phyloP scores from a whole-genome alignment of 441 rosid species.

The Bruguiera hainesii region DNA sequence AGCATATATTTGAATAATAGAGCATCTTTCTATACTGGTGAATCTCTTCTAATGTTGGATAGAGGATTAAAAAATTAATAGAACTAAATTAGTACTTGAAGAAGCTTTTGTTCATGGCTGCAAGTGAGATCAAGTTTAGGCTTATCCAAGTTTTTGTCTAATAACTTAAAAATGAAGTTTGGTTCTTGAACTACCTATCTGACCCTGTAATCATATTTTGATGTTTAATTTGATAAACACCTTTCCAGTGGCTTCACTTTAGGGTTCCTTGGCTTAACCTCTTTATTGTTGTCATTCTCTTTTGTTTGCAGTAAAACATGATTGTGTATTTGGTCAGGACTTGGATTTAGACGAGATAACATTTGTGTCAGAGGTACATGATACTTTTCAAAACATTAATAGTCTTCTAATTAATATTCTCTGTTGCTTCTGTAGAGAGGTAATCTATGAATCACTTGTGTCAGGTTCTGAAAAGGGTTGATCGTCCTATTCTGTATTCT shows the following conservation, averaged over 20 bases:
- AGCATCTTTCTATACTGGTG: too few species aligned
- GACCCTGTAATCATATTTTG: conserved; percentile 1
- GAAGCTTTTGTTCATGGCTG: too few species aligned
- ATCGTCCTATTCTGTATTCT: conserved; percentile 72
- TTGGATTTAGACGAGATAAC: conserved; percentile 65
- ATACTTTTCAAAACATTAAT: not conserved
- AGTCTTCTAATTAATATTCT: conserved; percentile 14
- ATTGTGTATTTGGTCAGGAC: conserved; percentile 84
- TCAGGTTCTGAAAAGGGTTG: conserved; percentile 67
- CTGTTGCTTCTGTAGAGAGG: not conserved
- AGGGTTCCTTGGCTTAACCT: conserved; percentile 10
- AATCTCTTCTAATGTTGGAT: too few species aligned
- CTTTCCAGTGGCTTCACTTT: conserved; percentile 6
- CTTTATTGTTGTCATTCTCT: conserved; percentile 1
- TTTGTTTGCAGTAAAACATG: conserved; percentile 65
- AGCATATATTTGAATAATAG: too few species aligned
- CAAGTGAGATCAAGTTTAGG: too few species aligned
- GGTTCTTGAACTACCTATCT: too few species aligned
- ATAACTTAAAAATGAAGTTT: too few species aligned
- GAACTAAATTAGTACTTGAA: too few species aligned
- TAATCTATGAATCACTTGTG: conserved; percentile 13
- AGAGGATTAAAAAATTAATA: too few species aligned
- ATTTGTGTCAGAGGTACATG: conserved; percentile 64
- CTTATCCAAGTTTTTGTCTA: too few species aligned
- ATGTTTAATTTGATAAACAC: not conserved